Evolutionary conservation across 257 asterid species (phyloP).

Genomic region (Scutellaria barbata): DNA sequence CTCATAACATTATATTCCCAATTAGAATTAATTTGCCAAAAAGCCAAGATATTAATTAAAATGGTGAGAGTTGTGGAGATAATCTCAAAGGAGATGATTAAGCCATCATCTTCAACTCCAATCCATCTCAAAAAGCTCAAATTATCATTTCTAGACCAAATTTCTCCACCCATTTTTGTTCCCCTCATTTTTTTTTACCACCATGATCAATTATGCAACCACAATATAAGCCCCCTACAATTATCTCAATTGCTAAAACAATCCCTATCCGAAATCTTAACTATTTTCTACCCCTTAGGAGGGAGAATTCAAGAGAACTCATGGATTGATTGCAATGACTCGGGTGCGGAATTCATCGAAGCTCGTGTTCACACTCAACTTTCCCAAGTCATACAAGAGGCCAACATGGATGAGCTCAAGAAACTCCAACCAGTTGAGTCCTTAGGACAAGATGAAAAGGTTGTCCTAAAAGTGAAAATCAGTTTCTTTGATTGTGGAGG

Average conservation of each 20-base stretch:
- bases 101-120: slow-evolving; percentile 37
- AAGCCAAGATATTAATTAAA: neutral
- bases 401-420: slow-evolving; percentile 24
- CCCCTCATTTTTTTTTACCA: slow-evolving; percentile 31
- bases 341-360: slow-evolving; percentile 23
- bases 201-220: neutral
- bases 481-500: slow-evolving; percentile 23
- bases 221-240: neutral
- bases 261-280: slow-evolving; percentile 21
- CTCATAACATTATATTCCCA: neutral
- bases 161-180: slow-evolving; percentile 24
- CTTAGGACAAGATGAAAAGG: neutral
- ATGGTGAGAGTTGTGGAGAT: slow-evolving; percentile 24
- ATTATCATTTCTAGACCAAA: slow-evolving; percentile 28
- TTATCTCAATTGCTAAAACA: slow-evolving; percentile 22
- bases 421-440: neutral
- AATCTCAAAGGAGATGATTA: slow-evolving; percentile 31
- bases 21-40: neutral
- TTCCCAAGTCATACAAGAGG: slow-evolving; percentile 1
- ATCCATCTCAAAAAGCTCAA: slow-evolving; percentile 29
- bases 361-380: slow-evolving; percentile 18
- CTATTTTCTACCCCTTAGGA: slow-evolving; percentile 29
- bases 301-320: slow-evolving; percentile 8
- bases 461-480: slow-evolving; percentile 6
- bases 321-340: slow-evolving; percentile 14